Evolutionary conservation across 1,284 basidiomycete species (phyloP), one percentile per base, ranked within the genome.

Genomic region (Boletus sp.): DNA sequence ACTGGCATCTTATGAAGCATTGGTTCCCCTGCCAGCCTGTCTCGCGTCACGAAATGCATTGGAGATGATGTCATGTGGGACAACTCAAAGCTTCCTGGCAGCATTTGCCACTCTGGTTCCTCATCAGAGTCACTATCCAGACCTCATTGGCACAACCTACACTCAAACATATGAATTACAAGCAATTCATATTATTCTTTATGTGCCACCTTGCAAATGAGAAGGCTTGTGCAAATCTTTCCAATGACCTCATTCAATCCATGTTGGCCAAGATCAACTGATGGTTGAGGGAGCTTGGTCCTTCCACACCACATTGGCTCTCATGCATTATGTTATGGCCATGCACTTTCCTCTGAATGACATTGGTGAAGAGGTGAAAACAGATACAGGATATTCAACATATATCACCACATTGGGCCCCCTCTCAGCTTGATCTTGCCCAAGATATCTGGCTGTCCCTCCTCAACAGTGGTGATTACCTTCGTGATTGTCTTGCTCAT

Each of bases 121-220:
- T 78, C 4, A 64, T 79, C 17, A 68, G 75, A 43, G 74, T 80
- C 21, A 61, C 63, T 2, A 60, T 85, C 14, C 83, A 85, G 58
- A 80, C 78, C 0, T 75, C 79, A 0, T 70, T 83, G 13, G 53
- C 60, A n/a, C 56, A 58, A 9, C 31, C 58, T 21, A 50, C 49
- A 35, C 62, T 57, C 17, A 67, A 64, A n/a, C 55, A 56, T 38
- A 49, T 35, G 23, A 63, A 64, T 1, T 86, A 85, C 71, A 86
- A 85, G 61, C 35, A 56, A 4, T 85, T 85, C 68, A 79, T 83
- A 68, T 58, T 77, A 2, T 80, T 75, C 54, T 67, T 81, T 37
- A 71, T 81, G 63, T 68, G 76, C 6, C 50, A 62, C 11, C 61
- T 82, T 9, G 68, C 79, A 6, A 49, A 65, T 2, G 53, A 69